Evolutionary conservation across 1,284 basidiomycete genomes (phyloP).

Genomic region (Hortiboletus rubellus): DNA sequence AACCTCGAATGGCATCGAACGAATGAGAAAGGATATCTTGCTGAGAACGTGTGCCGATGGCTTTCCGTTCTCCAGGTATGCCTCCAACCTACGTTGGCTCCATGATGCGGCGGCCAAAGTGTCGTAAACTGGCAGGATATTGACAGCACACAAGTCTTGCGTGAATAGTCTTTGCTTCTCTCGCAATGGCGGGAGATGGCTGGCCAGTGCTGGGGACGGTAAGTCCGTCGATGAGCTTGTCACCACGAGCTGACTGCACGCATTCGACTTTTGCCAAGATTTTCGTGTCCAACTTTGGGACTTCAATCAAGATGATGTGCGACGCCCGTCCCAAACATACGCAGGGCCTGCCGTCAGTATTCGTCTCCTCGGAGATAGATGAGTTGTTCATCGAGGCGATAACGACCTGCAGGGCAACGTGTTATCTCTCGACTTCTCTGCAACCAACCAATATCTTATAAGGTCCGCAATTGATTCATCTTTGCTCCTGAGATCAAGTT

Average conservation of each 20-base stretch:
- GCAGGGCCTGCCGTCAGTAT: slow-evolving; percentile 50
- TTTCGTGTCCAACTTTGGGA: slow-evolving; percentile 65
- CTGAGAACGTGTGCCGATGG: slow-evolving; percentile 24
- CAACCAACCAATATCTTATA: slow-evolving; percentile 58
- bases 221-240: slow-evolving; percentile 19
- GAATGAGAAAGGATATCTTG: slow-evolving; percentile 20
- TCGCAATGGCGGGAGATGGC: slow-evolving; percentile 57
- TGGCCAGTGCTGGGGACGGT: slow-evolving; percentile 81
- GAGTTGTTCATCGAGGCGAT: slow-evolving; percentile 12
- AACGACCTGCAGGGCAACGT: slow-evolving; percentile 54
- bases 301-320: slow-evolving; percentile 61
- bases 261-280: slow-evolving; percentile 43
- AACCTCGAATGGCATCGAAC: slow-evolving; percentile 27
- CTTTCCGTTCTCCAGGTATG: slow-evolving; percentile 38
- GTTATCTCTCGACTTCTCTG: slow-evolving; percentile 67
- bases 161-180: slow-evolving; percentile 72
- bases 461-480: slow-evolving; percentile 47
- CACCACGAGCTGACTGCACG: slow-evolving; percentile 10
- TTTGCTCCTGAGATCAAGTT: not conserved
- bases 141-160: slow-evolving; percentile 64
- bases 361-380: slow-evolving; percentile 29
- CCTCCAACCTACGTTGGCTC: not conserved
- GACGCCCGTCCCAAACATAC: slow-evolving; percentile 46
- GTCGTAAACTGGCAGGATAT: slow-evolving; percentile 43
- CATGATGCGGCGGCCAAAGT: not conserved